phyloP scores from a whole-genome alignment of 768 basidiomycete species.

The Mycena filopes region DNA sequence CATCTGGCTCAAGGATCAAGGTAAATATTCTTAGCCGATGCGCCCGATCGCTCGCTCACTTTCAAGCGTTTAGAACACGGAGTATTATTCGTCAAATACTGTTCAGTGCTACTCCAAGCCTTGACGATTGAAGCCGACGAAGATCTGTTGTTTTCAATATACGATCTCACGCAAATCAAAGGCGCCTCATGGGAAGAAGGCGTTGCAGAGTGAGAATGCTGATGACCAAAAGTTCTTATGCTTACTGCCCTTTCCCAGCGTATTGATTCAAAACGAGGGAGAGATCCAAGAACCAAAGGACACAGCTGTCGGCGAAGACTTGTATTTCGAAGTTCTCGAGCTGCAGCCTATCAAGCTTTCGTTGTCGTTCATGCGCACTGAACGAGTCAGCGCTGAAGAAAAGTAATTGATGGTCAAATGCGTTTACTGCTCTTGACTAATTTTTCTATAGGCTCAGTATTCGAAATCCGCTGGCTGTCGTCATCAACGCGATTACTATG shows the following conservation, averaged over 20 bases:
- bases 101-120: conserved; percentile 92
- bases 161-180: conserved; percentile 91
- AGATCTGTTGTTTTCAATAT: conserved; percentile 91
- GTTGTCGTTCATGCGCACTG: conserved; percentile 97
- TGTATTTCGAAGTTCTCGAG: conserved; percentile 97
- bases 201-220: conserved; percentile 70
- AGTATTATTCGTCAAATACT: conserved; percentile 98
- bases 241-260: conserved; percentile 49
- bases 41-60: background rate
- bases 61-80: conserved; percentile 79
- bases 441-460: conserved; percentile 65
- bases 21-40: conserved; percentile 51
- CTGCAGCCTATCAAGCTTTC: conserved; percentile 93
- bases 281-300: conserved; percentile 77
- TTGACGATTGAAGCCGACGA: conserved; percentile 97
- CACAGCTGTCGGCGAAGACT: conserved; percentile 74
- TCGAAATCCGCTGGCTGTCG: conserved; percentile 91
- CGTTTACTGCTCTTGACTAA: background rate
- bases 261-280: conserved; percentile 77
- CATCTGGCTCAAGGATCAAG: conserved; percentile 93
- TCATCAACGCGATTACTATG: conserved; percentile 96
- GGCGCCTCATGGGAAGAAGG: conserved; percentile 91
- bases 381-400: conserved; percentile 91
- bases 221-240: conserved; percentile 5
- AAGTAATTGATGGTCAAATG: conserved; percentile 65